Evolutionary conservation across 2,329 filamentous ascomycete genomes (phyloP).

Genomic region (Cadophora sp.): DNA sequence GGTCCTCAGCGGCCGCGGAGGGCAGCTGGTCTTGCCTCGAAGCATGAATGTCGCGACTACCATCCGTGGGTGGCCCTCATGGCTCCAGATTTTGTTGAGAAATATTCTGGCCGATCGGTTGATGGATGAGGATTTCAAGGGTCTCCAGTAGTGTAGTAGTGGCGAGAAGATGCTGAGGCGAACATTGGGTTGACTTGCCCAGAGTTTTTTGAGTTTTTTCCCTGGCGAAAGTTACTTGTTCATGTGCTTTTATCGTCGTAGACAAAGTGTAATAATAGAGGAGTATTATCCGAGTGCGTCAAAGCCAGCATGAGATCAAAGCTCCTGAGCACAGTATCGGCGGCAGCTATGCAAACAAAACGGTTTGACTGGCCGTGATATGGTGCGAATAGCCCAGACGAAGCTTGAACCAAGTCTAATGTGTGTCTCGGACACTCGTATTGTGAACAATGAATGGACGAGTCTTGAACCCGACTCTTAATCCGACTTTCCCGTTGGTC

Average conservation of each 20-base stretch:
- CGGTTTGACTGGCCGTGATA: neutral
- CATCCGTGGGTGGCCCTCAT: conserved; percentile 41
- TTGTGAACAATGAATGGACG: neutral
- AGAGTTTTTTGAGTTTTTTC: neutral
- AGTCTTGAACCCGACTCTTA: neutral
- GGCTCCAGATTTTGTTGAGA: conserved; percentile 37
- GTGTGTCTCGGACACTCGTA: neutral
- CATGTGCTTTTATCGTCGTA: neutral
- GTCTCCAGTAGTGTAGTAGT: neutral
- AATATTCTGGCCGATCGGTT: conserved; percentile 31
- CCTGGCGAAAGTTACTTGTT: neutral
- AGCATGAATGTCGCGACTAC: conserved; percentile 22
- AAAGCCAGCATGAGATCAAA: conserved; percentile 13
- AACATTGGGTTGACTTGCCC: neutral
- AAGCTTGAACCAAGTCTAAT: neutral
- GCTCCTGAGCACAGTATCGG: neutral
- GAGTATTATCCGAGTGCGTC: neutral
- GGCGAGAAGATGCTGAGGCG: neutral
- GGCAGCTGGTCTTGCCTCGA: conserved; percentile 61
- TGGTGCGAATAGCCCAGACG: no score
- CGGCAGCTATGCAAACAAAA: neutral
- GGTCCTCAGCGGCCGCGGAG: conserved; percentile 58
- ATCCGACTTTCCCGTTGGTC: neutral
- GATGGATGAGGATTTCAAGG: conserved; percentile 9
- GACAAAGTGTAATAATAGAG: neutral